Base-by-base conservation (phyloP, 1,284 basidiomycete genomes). In the Pseudozyma sp. region DNA sequence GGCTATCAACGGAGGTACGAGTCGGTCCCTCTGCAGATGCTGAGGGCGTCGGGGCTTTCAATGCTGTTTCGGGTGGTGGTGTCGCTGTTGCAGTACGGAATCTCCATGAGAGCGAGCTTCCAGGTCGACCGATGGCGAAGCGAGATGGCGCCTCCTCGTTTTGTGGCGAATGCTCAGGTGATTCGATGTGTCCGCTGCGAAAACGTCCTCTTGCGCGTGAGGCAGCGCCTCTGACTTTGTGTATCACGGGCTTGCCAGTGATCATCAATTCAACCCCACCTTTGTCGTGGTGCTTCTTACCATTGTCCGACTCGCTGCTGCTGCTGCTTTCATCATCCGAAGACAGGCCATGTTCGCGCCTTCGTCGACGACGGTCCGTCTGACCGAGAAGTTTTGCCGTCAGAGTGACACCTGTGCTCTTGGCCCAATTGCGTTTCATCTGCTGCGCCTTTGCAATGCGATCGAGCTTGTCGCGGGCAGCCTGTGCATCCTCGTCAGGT, bases 191-290 rank as follows among this genome's bases (percentile, higher is more conserved):
- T 31, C 25, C 25, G 13, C 36, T 53, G 19, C 72, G 61, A 7
- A 73, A 51, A 8, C 65, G 63, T 5, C 52, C 70, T 31, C 39
- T 59, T 0, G 66, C 64, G 19, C 60, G 54, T 0, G 57, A 50
- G 1, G 60, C 66, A 21, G 70, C 70, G 36, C 55, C 50, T 13
- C 62, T 45, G 34, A 67, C 65, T 44, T 57, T 66, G 19, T 52
- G 70, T 19, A 79, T 59, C 40, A 80, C 73, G 5, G 76, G 71
- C 25, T 77, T 70, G 45, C 67, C 78, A 0, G 63, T 70, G 57
- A 80, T 77, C 68, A 67, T 78, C 39, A 80, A 69, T 50, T 70
- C 71, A 51, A 80, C 78, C 60, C 77, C 77, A 18, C 53, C 67
- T 3, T 40, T 64, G 14, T 35, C 34, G 3, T 18, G 36, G 31